phyloP scores from a whole-genome alignment of 192 early-diverging fungal species.

The Linnemannia hyalina region DNA sequence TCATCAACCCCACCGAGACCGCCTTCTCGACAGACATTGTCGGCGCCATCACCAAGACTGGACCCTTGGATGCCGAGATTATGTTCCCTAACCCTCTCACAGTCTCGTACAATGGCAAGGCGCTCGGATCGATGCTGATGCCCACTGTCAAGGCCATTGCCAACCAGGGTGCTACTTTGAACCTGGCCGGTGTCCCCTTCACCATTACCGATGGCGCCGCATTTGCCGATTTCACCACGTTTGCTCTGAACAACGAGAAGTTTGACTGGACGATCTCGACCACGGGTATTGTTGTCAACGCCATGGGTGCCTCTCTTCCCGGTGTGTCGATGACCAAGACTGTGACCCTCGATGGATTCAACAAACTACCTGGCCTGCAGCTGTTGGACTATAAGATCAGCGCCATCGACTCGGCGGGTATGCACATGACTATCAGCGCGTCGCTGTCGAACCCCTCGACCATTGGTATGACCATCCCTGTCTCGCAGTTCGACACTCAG shows the following conservation, averaged over 20 bases:
- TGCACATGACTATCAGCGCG: conserved; percentile 46
- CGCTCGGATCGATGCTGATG: conserved; percentile 57
- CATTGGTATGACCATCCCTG: conserved; percentile 55
- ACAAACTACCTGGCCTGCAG: conserved; percentile 42
- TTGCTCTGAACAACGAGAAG: conserved; percentile 54
- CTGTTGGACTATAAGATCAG: conserved; percentile 32
- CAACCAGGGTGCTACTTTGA: conserved; percentile 55
- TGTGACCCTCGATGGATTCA: conserved; percentile 61
- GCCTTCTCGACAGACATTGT: conserved; percentile 54
- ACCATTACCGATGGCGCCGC: conserved; percentile 34
- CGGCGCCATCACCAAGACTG: conserved; percentile 62
- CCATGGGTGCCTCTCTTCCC: conserved; percentile 62
- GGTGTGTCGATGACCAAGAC: conserved; percentile 60
- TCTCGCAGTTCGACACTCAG: conserved; percentile 33
- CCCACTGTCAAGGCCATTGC: conserved; percentile 51
- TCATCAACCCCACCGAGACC: conserved; percentile 48
- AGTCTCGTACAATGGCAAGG: conserved; percentile 54
- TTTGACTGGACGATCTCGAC: conserved; percentile 63
- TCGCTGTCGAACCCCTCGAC: conserved; percentile 57
- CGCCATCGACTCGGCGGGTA: conserved; percentile 28
- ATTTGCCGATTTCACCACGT: conserved; percentile 59
- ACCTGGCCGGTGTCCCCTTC: conserved; percentile 47
- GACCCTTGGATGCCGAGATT: conserved; percentile 65
- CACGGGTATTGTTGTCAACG: conserved; percentile 50
- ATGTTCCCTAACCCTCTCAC: conserved; percentile 58